Base-by-base conservation (phyloP, 805 yeast species). In the Wickerhamiella nectarea region DNA sequence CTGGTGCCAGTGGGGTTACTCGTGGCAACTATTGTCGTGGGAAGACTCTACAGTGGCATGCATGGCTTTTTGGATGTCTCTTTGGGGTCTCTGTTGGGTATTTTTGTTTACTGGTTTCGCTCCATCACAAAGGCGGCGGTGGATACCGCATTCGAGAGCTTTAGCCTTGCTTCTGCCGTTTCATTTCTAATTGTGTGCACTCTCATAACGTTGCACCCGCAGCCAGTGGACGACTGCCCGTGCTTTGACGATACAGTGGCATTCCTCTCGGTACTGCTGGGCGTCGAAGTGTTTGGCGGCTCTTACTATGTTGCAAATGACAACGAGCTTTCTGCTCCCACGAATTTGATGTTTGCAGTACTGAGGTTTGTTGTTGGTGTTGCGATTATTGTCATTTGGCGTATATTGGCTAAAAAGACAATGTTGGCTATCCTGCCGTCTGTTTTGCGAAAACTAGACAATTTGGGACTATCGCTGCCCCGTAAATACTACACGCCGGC, bases 161-260 rank as follows among this genome's bases (percentile, higher is more conserved):
- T 25, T 20, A 19, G 18, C 3, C 5, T 18, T 5, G 6, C 41
- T 12, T 9, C 34, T 3, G 15, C 49, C 18, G 45, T 50, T 1
- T 15, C 42, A 3, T 19, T 38, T 12, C 26, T 43, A 1, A 12
- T 48, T 9, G 15, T 36, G 12, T 22, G 29, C 3, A 18, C 25
- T 6, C 9, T 34, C 5, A 70, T 87, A 18, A 76, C 80, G 52
- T 60, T 69, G 34, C 94, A 86, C 61, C 81, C 86, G 0, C 75
- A 72, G 46, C 97, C 97, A 1, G 76, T 81, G 17, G 98, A 91
- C 53, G 80, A 78, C 51, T 89, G 98, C 57, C 98, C 98, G 1
- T 91, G 98, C 59, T 89, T 80, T 56, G 95, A 87, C 56, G 98
- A 89, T 58, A 76, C 86, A 15, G 94, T 89, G 24, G 94, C 97